Base-by-base conservation (phyloP, 1,139 yeast genomes). In the Petasospora rhodanensis region DNA sequence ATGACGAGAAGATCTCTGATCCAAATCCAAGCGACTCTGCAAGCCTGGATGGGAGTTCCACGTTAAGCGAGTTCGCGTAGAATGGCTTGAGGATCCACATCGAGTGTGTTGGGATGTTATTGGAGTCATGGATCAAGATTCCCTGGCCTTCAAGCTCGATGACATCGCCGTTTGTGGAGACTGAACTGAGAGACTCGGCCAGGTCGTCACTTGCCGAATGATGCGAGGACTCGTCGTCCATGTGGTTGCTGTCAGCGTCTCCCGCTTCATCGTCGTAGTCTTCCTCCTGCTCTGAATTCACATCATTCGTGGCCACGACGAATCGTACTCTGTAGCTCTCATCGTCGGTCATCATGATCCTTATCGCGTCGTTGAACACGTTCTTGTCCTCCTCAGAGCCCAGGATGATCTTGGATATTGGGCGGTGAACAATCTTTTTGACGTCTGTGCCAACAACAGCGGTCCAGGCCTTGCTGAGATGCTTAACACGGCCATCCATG, bases 131-230 rank as follows among this genome's bases (percentile, higher is more conserved):
- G n/a, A 91, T 81, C 22, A 91, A 58, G n/a, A 91, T 81, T 6
- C 99, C 99, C 52, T 89, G 96, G 0, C 96, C 97, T 55, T 89
- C 98, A 25, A 91, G 62, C 48, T 85, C 93, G 4, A 79, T 70
- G 11, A 72, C 59, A 9, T 70, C 75, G 7, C 82, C 82, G 52
- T 76, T 75, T 22, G 73, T 72, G 0, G 79, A 68, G 11, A 73
- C 22, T 1, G 54, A 45, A 28, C 56, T 50, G 10, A 49, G 28
- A 2, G 52, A 47, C 34, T 32, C 56, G 34, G n/a, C n/a, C n/a
- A n/a, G n/a, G n/a, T 26, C 68, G 59, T 38, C 54, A 6, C 15
- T n/a, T n/a, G n/a, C n/a, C n/a, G n/a, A n/a, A n/a, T n/a, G n/a
- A n/a, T n/a, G n/a, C 22, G 31, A 11, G 7, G 26, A 19, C 11